Evolutionary conservation across 176 grass and related monocot genomes (phyloP).

Genomic region (Carex scoparia): DNA sequence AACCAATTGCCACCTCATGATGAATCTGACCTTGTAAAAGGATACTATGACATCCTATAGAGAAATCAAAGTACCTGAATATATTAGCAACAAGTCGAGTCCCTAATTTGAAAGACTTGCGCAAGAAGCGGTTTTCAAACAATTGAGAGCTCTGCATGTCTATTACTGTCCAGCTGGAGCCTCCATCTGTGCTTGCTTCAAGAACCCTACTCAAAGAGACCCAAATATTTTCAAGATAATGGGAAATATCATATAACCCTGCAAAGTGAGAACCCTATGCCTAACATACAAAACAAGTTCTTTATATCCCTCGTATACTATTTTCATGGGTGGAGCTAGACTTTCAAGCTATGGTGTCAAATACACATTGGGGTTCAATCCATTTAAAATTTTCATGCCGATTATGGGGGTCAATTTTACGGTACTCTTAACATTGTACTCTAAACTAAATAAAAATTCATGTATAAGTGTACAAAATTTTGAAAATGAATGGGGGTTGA

Average conservation of each 20-base stretch:
- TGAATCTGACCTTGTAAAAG: background rate
- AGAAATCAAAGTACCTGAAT: constrained; percentile 58
- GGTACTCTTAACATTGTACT: no score
- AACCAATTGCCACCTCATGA: background rate
- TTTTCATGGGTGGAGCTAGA: no score
- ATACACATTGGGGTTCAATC: no score
- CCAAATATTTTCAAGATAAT: background rate
- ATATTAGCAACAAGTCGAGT: constrained; percentile 34
- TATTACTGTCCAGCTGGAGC: constrained; percentile 61
- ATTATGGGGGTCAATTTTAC: no score
- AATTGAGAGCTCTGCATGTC: constrained; percentile 53
- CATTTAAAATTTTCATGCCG: no score
- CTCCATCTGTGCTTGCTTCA: constrained; percentile 61
- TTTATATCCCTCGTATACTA: background rate
- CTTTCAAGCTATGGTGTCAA: no score
- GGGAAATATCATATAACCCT: background rate
- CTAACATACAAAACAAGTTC: background rate
- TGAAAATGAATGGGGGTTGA: no score
- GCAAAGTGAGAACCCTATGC: background rate
- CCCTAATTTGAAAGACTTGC: constrained; percentile 56
- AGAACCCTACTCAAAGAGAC: constrained; percentile 53
- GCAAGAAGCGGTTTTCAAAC: constrained; percentile 59
- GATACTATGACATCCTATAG: background rate
- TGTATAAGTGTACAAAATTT: no score
- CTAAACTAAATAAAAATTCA: no score